Evolutionary conservation across 257 asterid genomes (phyloP).

Genomic region (Hygrophila difformis): DNA sequence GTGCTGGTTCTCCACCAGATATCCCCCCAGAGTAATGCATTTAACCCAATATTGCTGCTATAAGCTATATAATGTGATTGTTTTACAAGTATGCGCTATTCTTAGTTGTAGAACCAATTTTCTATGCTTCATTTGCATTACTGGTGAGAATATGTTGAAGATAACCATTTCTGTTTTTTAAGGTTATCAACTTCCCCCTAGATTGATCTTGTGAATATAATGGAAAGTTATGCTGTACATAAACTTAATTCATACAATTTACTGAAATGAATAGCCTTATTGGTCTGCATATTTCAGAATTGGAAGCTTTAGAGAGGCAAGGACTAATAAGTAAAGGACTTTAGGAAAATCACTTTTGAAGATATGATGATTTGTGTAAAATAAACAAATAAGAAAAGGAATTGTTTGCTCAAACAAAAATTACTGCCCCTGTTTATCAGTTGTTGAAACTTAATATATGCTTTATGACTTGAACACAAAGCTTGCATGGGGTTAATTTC

Average conservation of each 20-base stretch:
- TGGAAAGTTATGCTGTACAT: neutral
- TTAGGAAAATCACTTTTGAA: neutral
- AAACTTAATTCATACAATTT: neutral
- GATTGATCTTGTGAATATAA: constrained; percentile 3
- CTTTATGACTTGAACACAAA: neutral
- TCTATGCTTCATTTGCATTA: neutral
- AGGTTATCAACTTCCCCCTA: neutral
- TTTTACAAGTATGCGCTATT: neutral
- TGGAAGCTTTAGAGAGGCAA: too few relatives aligned
- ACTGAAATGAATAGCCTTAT: neutral
- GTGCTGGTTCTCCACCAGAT: constrained; percentile 95
- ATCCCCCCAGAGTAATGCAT: constrained; percentile 70
- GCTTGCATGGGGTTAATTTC: neutral
- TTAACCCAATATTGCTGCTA: neutral
- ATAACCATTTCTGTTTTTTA: neutral
- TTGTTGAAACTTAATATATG: neutral
- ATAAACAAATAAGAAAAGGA: neutral
- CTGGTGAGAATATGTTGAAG: neutral
- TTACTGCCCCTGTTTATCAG: neutral
- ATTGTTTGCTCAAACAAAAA: neutral
- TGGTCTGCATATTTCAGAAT: neutral
- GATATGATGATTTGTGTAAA: neutral
- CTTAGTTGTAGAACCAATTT: constrained; percentile 1
- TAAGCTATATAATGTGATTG: constrained; percentile 4
- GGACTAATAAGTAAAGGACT: too few relatives aligned